phyloP scores from a whole-genome alignment of 257 asterid species.

The Sherardia arvensis region DNA sequence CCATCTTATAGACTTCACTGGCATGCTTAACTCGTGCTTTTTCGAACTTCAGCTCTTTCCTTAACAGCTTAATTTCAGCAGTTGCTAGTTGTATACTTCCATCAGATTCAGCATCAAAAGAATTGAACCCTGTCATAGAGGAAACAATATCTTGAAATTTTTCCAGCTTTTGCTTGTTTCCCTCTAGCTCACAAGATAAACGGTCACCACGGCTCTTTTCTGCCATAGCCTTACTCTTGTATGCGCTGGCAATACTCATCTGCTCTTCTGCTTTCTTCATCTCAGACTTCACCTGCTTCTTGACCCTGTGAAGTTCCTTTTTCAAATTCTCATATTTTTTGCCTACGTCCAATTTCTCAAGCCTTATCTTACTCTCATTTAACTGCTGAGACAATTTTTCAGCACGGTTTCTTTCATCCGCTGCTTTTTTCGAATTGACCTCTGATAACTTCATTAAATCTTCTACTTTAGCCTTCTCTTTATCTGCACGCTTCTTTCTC shows the following conservation, averaged over 20 bases:
- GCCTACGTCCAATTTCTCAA: constrained; percentile 33
- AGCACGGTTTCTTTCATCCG: constrained; percentile 46
- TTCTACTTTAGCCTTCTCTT: constrained; percentile 37
- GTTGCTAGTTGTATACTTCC: constrained; percentile 26
- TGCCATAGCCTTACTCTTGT: constrained; percentile 38
- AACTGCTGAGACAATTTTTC: constrained; percentile 45
- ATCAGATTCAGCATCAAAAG: constrained; percentile 20
- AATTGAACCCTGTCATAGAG: constrained; percentile 19
- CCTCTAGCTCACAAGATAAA: constrained; percentile 41
- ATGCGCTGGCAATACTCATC: constrained; percentile 37
- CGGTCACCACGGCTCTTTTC: constrained; percentile 50
- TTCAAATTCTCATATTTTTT: constrained; percentile 40
- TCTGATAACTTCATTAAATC: constrained; percentile 43
- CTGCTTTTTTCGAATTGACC: constrained; percentile 41
- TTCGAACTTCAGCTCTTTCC: constrained; percentile 60
- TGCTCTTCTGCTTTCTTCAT: constrained; percentile 52
- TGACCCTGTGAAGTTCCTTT: constrained; percentile 27
- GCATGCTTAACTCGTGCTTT: constrained; percentile 64
- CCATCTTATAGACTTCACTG: constrained; percentile 46
- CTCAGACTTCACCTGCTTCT: constrained; percentile 39
- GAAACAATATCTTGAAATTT: constrained; percentile 42
- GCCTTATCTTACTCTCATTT: constrained; percentile 39
- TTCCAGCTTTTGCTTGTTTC: constrained; percentile 41
- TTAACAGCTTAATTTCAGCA: constrained; percentile 41
- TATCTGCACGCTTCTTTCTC: constrained; percentile 57